Percentiles rank a stretch among this genome's conserved stretches.
phyloP scores from a whole-genome alignment of 2,329 filamentous ascomycete species.

The Stagonosporopsis tanaceti region DNA sequence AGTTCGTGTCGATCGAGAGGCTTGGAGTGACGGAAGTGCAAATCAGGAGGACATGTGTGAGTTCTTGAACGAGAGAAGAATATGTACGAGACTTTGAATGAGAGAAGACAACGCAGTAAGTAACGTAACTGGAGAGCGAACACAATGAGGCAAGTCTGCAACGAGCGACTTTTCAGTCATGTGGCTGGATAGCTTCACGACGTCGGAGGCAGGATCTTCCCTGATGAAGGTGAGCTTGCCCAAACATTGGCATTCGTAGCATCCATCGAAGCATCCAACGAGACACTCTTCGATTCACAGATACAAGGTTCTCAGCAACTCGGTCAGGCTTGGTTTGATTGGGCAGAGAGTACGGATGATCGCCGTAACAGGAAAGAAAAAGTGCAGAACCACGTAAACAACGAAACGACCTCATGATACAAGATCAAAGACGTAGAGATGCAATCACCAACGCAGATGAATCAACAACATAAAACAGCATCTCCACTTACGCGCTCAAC shows the following conservation, averaged over 20 bases:
- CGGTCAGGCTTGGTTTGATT: constrained; percentile 4
- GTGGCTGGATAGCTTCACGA: background rate
- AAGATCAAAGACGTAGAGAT: background rate
- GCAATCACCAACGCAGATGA: constrained; percentile 2
- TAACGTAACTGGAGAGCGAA: background rate
- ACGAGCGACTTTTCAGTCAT: background rate
- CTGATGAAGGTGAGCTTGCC: background rate
- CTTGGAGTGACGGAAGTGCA: background rate
- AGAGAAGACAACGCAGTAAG: background rate
- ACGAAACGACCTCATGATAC: constrained; percentile 3
- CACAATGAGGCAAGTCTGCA: background rate
- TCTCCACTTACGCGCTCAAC: constrained; percentile 72
- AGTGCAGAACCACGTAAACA: constrained; percentile 3
- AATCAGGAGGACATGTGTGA: background rate
- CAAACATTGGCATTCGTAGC: background rate
- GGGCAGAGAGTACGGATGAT: background rate
- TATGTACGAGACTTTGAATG: background rate
- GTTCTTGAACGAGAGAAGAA: background rate
- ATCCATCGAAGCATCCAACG: background rate
- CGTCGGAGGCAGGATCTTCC: background rate
- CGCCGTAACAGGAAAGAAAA: constrained; percentile 5
- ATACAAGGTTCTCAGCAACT: background rate
- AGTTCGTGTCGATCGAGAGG: background rate
- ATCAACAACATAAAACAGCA: background rate
- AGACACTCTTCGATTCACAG: background rate